Evolutionary conservation across 495 filamentous ascomycete species (phyloP).

Genomic region (Neurospora sp.): DNA sequence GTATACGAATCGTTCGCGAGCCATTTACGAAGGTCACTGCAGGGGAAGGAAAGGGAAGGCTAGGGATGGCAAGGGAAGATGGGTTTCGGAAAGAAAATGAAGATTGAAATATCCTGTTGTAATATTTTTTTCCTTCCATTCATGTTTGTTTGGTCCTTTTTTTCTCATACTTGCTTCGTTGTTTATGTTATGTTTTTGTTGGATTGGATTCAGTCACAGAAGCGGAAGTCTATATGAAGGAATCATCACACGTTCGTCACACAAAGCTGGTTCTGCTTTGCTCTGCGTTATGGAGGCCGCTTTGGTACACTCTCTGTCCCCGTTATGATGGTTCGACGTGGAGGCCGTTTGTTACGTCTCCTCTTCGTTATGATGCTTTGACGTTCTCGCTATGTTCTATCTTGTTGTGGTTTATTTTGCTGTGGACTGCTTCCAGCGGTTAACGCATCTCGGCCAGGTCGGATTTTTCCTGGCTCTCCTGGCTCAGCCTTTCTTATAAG

Average conservation of each 20-base stretch:
- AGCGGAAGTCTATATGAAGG: background rate
- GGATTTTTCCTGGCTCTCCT: background rate
- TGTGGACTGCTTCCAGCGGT: background rate
- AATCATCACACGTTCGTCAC: background rate
- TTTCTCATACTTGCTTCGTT: conserved; percentile 5
- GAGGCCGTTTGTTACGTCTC: background rate
- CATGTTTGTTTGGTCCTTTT: conserved; percentile 8
- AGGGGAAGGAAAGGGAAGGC: background rate
- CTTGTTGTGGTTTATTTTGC: too few species aligned
- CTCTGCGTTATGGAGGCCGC: background rate
- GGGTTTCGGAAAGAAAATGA: background rate
- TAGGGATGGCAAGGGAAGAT: background rate
- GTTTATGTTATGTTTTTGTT: conserved; percentile 6
- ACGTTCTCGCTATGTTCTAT: background rate
- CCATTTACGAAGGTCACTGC: background rate
- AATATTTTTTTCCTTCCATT: conserved; percentile 14
- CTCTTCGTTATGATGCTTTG: background rate
- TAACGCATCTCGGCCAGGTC: background rate
- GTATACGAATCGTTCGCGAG: background rate
- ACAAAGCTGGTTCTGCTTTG: background rate
- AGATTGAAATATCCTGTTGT: conserved; percentile 7
- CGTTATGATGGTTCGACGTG: background rate
- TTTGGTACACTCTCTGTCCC: background rate
- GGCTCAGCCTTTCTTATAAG: background rate
- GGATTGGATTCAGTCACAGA: background rate